Evolutionary conservation across 2,329 filamentous ascomycete genomes (phyloP).

Genomic region (Colletotrichum tropicicola): DNA sequence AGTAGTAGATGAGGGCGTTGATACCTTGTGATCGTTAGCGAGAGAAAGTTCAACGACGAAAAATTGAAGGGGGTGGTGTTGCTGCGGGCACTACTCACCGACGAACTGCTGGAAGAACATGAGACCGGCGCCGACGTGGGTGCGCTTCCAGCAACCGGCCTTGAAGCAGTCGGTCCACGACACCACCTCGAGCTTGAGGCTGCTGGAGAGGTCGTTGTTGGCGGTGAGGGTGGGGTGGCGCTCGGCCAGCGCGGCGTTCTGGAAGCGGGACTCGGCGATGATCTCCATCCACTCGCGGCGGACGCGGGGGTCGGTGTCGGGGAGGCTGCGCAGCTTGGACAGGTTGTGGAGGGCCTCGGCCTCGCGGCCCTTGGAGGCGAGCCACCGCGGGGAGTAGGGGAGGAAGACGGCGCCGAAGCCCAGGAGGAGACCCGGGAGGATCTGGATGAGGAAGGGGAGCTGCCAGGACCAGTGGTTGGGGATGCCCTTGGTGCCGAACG

Average conservation of each 20-base stretch:
- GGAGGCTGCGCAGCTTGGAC: constrained; percentile 26
- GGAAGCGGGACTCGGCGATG: constrained; percentile 30
- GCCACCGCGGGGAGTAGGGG: constrained; percentile 35
- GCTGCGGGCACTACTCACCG: no score
- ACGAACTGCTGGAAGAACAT: constrained; percentile 68
- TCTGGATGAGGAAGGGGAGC: constrained; percentile 42
- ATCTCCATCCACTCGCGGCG: constrained; percentile 32
- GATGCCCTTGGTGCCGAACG: constrained; percentile 35
- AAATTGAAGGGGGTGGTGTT: no score
- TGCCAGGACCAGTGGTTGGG: constrained; percentile 34
- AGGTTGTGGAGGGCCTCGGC: constrained; percentile 38
- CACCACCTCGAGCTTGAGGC: constrained; percentile 55
- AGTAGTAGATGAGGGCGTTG: constrained; percentile 55
- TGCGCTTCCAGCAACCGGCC: constrained; percentile 55
- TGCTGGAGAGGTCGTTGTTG: constrained; percentile 41
- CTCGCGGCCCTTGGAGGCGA: constrained; percentile 45
- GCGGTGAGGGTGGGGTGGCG: constrained; percentile 43
- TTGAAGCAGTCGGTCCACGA: constrained; percentile 60
- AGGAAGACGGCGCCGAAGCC: constrained; percentile 36
- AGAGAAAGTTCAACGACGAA: no score
- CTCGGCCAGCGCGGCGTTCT: constrained; percentile 36
- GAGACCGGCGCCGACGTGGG: constrained; percentile 55
- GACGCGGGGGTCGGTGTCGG: constrained; percentile 31
- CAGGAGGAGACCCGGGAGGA: constrained; percentile 36
- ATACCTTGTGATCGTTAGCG: no score